phyloP scores from a whole-genome alignment of 2,329 filamentous ascomycete species.

The Teratosphaeria gauchensis region DNA sequence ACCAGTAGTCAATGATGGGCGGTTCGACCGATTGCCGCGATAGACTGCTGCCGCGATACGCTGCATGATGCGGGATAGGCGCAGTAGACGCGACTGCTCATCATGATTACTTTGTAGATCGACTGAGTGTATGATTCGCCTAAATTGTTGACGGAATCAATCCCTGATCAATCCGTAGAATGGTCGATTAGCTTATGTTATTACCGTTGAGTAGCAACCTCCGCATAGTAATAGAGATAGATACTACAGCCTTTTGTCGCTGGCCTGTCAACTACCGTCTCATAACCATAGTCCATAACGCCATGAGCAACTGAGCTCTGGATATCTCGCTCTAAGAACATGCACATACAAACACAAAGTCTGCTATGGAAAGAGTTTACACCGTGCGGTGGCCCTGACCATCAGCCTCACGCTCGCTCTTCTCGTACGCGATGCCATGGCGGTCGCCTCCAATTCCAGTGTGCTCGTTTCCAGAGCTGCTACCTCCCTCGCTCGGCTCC shows the following conservation, averaged over 20 bases:
- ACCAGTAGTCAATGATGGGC: too few species aligned
- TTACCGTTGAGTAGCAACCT: not conserved
- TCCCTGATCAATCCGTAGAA: too few species aligned
- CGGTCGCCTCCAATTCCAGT: conserved; percentile 43
- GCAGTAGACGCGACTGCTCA: not conserved
- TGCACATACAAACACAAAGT: not conserved
- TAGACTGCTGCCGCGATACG: not conserved
- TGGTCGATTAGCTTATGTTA: too few species aligned
- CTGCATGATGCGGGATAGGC: not conserved
- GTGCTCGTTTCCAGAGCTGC: conserved; percentile 28
- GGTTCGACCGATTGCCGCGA: too few species aligned
- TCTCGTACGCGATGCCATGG: conserved; percentile 42
- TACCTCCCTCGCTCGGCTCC: conserved; percentile 30
- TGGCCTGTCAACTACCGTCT: not conserved
- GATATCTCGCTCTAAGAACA: not conserved
- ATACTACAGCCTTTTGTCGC: not conserved
- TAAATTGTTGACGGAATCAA: not conserved
- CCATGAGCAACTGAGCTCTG: not conserved
- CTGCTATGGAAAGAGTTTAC: not conserved
- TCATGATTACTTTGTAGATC: not conserved
- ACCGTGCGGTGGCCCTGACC: not conserved
- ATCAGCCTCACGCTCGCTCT: conserved; percentile 22
- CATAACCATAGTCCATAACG: not conserved
- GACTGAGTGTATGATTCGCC: not conserved
- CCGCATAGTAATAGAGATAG: not conserved